Evolutionary conservation across 2,329 filamentous ascomycete species (phyloP).

Genomic region (Colletotrichum scovillei): DNA sequence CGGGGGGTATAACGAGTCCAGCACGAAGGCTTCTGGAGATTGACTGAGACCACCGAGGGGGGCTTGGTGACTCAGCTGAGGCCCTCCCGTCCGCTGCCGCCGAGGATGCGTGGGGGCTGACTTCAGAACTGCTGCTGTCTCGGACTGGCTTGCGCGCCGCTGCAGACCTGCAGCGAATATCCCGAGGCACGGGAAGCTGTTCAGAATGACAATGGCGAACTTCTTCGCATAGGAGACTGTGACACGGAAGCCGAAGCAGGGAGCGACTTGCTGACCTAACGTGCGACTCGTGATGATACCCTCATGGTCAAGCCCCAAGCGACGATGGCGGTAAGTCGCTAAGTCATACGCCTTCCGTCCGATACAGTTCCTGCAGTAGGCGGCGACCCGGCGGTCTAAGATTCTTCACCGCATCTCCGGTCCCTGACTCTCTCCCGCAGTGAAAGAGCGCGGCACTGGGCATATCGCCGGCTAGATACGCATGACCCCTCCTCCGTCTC

Average conservation of each 20-base stretch:
- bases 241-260: neutral
- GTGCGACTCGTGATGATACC: conserved; percentile 27
- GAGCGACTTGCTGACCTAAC: neutral
- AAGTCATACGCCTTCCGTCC: conserved; percentile 22
- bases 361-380: conserved; percentile 33
- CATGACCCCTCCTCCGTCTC: conserved; percentile 16
- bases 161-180: neutral
- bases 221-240: neutral
- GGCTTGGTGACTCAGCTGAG: neutral
- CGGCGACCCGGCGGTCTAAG: neutral
- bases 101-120: conserved; percentile 6
- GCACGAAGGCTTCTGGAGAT: neutral
- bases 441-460: neutral
- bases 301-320: conserved; percentile 16
- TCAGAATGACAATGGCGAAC: neutral
- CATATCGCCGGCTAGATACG: neutral
- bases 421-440: conserved; percentile 19
- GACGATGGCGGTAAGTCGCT: conserved; percentile 2
- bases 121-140: neutral
- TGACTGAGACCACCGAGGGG: neutral
- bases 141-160: neutral
- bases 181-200: conserved; percentile 20
- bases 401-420: conserved; percentile 32
- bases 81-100: neutral
- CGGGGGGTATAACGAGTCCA: neutral